Evolutionary conservation across 768 basidiomycete species (phyloP), one percentile per base, ranked within the genome.

Genomic region (Mrakia blollopis): DNA sequence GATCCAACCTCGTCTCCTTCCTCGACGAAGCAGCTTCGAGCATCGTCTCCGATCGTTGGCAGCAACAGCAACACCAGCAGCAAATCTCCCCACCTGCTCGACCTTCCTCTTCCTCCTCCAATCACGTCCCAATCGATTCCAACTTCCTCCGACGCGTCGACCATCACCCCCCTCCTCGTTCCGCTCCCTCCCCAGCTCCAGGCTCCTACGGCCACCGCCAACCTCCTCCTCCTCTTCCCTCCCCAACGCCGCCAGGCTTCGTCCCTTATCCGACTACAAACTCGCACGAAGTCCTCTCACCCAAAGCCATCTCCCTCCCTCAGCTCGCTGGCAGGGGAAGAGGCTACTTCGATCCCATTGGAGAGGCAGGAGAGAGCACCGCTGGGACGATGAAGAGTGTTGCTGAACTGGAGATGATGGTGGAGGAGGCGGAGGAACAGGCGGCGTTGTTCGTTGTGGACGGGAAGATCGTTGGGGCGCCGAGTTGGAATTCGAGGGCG

Each of bases 111-210:
- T n/a, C 30, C 62, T 63, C 62, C 30, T n/a, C 30, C 62, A 6
- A 18, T 21, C 32, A 21, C 32, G 30, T 37, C 14, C 70, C 70
- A 4, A 39, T 71, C n/a, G 70, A 71, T 30, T 54, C 70, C 28
- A 71, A 71, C 44, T n/a, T 71, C 44, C 70, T 71, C 28, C 70
- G 50, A 14, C 70, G 32, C 62, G 62, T 32, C 30, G 32, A 37
- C n/a, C 62, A 37, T 37, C 25, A 61, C n/a, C 47, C 60, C 11
- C 62, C 62, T 37, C 62, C 62, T 32, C 62, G 62, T 3, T 63
- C 62, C 14, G 18, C 62, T 21, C 62, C 62, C n/a, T 63, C 62
- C 18, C 62, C 62, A 32, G 62, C 62, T 35, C 62, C 62, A 63
- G 62, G 32, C 6, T 32, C 8, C 3, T 18, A 35, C 62, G 32